A percentile compares a stretch with the other conserved stretches of the same genome.
Conservation (phyloP, 2,329 filamentous ascomycete species). For the Nothopassalora personata region DNA sequence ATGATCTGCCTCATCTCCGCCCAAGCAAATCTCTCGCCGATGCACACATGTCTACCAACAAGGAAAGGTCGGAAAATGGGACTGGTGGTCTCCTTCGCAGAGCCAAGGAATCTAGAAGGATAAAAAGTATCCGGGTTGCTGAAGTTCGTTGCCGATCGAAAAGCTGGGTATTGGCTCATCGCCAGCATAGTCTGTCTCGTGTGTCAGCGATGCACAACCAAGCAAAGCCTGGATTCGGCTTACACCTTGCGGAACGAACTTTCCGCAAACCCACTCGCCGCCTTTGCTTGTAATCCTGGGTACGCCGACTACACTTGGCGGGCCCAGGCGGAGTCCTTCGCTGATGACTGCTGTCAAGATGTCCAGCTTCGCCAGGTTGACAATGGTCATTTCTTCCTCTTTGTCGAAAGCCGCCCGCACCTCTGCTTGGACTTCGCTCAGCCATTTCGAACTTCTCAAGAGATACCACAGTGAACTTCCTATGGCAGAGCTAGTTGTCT, state of each 20-base stretch:
- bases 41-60: background rate
- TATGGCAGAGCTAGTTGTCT: conserved; percentile 2
- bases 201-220: background rate
- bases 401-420: background rate
- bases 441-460: background rate
- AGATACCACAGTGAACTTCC: conserved; percentile 4
- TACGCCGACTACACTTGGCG: conserved; percentile 1
- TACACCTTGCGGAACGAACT: conserved; percentile 2
- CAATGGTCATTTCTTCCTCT: background rate
- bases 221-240: background rate
- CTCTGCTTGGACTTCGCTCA: background rate
- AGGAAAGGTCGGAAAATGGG: conserved; percentile 1
- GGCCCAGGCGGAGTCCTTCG: conserved; percentile 1
- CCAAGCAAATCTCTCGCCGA: conserved; percentile 6
- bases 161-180: conserved; percentile 4
- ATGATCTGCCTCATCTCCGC: conserved; percentile 5
- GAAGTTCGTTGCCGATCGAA: conserved; percentile 1
- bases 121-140: background rate
- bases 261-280: conserved; percentile 2
- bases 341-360: conserved; percentile 3
- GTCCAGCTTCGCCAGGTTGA: background rate
- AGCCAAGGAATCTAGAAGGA: background rate
- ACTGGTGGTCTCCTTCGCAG: background rate
- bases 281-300: conserved; percentile 1
- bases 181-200: background rate